A percentile compares a stretch with the other conserved stretches of the same genome.
These are phyloP conservation scores for Tuber aestivum DNA, from an alignment of 495 filamentous ascomycete species.

Conservation along the genomic window DNA sequence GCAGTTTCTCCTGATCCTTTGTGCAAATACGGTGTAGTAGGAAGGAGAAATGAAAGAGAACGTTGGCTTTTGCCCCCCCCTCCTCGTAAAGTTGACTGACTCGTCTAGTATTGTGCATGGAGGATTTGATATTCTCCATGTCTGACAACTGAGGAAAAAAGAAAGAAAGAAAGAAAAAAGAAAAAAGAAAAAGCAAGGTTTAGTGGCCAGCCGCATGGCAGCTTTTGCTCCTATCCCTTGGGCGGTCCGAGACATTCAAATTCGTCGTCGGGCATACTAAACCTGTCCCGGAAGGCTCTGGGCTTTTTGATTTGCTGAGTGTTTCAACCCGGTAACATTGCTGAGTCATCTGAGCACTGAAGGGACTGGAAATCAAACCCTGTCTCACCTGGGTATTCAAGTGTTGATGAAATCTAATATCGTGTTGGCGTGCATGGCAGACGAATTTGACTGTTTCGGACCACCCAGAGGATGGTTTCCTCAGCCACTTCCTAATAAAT, in stretches of 20 bases:
- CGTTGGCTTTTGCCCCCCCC: neutral
- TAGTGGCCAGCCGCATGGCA: neutral
- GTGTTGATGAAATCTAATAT: no score
- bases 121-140: constrained; percentile 2
- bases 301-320: no score
- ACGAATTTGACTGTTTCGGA: neutral
- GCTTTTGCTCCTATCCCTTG: neutral
- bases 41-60: neutral
- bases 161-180: neutral
- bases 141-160: neutral
- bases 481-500: neutral
- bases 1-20: neutral
- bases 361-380: no score
- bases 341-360: no score
- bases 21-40: neutral
- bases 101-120: neutral
- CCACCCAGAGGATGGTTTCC: neutral
- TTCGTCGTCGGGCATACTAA: no score
- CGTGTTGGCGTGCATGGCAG: no score
- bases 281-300: no score
- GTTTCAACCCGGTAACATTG: no score
- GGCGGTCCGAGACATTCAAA: no score
- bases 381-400: no score
- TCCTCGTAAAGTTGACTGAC: neutral
- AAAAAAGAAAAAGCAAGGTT: neutral